Base-by-base conservation (phyloP, 1,284 basidiomycete species). In the Leccinum ponderosum region DNA sequence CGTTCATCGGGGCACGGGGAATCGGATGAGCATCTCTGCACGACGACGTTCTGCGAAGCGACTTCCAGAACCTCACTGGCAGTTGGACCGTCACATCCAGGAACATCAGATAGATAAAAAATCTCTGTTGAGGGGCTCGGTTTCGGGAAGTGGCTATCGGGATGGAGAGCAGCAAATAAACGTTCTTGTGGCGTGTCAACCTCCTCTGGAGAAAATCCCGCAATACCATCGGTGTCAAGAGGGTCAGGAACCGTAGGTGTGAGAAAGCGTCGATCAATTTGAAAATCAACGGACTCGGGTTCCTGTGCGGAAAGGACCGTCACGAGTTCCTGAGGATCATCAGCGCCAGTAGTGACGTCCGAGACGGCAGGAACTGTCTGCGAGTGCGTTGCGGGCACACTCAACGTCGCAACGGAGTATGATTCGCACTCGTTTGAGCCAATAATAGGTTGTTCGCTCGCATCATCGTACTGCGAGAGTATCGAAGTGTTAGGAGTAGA, bases 401-500 rank as follows among this genome's bases (percentile, higher is more conserved):
- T 17, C 1, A 48, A 35, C 7, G 8, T 37, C 15, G 56, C 25
- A 31, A 33, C 25, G 5, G 27, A 39, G 37, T 25, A 44, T 44
- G 6, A 20, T 44, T 44, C 51, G 58, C 20, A 37, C 7, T 33
- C 8, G 9, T 27, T 47, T n/a, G 48, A 44, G 25, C n/a, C 33
- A 42, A 48, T 27, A 53, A 29, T 51, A 35, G 55, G 29, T 2
- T 44, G 57, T 39, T 56, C 62, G 55, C 31, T 55, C 35, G 63
- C 57, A 59, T 68, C 67, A 53, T 55, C 60, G 3, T 63, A 61
- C 39, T 63, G 50, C 22, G 72, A 75, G 35, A 56, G 60, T n/a
- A 71, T 35, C 15, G 70, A 75, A 2, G 68, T 73, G 31, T 69
- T 60, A 6, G 66, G 64, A 29, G 69, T 64, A 6, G 71, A 75